Percentiles rank a stretch among this genome's conserved stretches.
Evolutionary conservation across 2,329 filamentous ascomycete species (phyloP).

Genomic region (Hortaea sp.): DNA sequence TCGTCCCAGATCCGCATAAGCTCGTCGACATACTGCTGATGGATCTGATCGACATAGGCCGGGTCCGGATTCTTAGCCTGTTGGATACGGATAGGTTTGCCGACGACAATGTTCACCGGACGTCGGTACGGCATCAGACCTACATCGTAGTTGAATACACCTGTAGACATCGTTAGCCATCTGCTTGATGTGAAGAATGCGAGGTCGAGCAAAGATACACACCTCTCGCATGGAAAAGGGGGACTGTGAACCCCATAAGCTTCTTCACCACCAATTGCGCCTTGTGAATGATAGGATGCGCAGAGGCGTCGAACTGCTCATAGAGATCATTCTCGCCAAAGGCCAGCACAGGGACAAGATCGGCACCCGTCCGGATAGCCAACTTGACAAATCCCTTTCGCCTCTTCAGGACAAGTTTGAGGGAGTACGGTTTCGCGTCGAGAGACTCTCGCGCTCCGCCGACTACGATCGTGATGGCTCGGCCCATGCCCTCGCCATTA

Average conservation of each 20-base stretch:
- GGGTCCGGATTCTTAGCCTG: constrained; percentile 56
- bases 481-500: constrained; percentile 75
- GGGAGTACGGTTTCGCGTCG: constrained; percentile 67
- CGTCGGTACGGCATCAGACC: constrained; percentile 89
- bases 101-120: constrained; percentile 82
- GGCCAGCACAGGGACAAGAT: constrained; percentile 80
- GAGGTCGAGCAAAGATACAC: constrained; percentile 44
- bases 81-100: constrained; percentile 64
- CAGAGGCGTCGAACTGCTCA: constrained; percentile 69
- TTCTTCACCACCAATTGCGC: constrained; percentile 77
- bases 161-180: constrained; percentile 24
- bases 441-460: constrained; percentile 88
- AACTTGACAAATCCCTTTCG: constrained; percentile 92
- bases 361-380: constrained; percentile 82
- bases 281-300: constrained; percentile 69
- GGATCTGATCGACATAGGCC: constrained; percentile 69
- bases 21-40: constrained; percentile 68
- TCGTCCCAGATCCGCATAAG: constrained; percentile 62
- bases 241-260: constrained; percentile 82
- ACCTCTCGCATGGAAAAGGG: constrained; percentile 69
- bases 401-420: constrained; percentile 69
- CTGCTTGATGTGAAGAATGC: neutral
- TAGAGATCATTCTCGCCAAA: constrained; percentile 97
- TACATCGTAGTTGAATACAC: constrained; percentile 96
- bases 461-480: constrained; percentile 92